These are phyloP conservation scores for Pseudohyphozyma bogoriensis DNA, from an alignment of 768 basidiomycete genomes.

Conservation along the genomic window DNA sequence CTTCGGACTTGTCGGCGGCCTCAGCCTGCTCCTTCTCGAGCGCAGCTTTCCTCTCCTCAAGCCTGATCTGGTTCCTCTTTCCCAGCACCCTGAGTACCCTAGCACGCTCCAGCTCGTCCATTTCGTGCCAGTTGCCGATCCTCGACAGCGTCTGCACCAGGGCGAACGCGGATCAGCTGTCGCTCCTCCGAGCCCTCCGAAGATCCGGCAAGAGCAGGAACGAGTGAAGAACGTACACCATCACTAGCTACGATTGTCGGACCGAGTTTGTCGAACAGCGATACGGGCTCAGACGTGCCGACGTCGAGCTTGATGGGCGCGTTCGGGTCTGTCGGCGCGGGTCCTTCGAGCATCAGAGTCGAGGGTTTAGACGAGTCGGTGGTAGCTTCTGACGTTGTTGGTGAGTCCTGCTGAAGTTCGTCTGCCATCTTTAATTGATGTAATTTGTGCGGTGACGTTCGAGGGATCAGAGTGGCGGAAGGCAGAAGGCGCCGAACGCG, in stretches of 20 bases:
- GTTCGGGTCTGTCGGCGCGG: no score
- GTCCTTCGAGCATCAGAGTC: no score
- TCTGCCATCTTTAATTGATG: no score
- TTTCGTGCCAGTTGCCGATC: slow-evolving; percentile 18
- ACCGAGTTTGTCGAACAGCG: slow-evolving; percentile 12
- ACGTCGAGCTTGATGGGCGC: slow-evolving; percentile 16
- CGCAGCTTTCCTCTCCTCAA: slow-evolving; percentile 16
- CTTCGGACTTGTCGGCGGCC: not conserved
- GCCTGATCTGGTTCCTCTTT: slow-evolving; percentile 10
- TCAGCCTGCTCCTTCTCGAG: not conserved
- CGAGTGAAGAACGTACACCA: slow-evolving; percentile 5
- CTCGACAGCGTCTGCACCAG: slow-evolving; percentile 19
- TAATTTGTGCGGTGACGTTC: no score
- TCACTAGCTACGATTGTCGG: slow-evolving; percentile 20
- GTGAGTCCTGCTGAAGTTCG: no score
- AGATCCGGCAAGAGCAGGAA: no score
- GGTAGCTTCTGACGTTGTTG: no score
- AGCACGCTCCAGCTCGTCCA: slow-evolving; percentile 3
- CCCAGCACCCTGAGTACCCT: slow-evolving; percentile 19
- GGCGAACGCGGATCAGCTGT: not conserved
- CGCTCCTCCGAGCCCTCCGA: not conserved
- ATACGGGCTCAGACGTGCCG: slow-evolving; percentile 3
- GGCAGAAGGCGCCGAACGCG: no score
- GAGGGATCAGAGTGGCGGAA: no score
- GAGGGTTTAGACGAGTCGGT: no score